These are phyloP conservation scores for Balamuthia mandrillaris DNA, from an alignment of 208 protist species.

Conservation along the genomic window DNA sequence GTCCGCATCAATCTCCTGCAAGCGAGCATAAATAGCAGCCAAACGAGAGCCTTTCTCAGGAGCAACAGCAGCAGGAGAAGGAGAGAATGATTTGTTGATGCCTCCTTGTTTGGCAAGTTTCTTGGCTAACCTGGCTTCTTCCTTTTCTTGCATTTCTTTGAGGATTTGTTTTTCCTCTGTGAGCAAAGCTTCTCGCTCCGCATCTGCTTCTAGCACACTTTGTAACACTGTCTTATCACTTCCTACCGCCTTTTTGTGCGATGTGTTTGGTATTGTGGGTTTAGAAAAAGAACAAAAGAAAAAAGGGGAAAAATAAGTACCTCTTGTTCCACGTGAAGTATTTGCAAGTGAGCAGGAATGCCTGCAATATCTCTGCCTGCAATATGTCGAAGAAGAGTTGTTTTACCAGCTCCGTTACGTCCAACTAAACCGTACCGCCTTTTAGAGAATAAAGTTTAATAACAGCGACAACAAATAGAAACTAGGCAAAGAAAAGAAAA, in stretches of 20 bases:
- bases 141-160: conserved; percentile 7
- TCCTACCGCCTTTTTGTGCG: conserved; percentile 4
- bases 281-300: not conserved
- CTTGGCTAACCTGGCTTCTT: no score
- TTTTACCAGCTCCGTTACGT: conserved; percentile 66
- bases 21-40: not conserved
- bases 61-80: not conserved
- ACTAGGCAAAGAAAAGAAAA: no score
- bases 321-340: conserved; percentile 26
- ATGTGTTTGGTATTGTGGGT: not conserved
- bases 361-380: not conserved
- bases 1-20: conserved; percentile 26
- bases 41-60: no score
- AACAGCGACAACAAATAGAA: no score
- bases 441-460: not conserved
- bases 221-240: conserved; percentile 18
- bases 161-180: conserved; percentile 6
- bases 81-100: no score
- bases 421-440: conserved; percentile 68
- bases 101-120: no score
- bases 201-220: conserved; percentile 32
- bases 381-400: conserved; percentile 56
- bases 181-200: conserved; percentile 12
- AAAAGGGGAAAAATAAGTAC: not conserved
- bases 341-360: not conserved